A percentile compares a stretch with the other conserved stretches of the same genome.
Evolutionary conservation across 441 rosid species (phyloP).

Genomic region (Aleurites moluccanus): DNA sequence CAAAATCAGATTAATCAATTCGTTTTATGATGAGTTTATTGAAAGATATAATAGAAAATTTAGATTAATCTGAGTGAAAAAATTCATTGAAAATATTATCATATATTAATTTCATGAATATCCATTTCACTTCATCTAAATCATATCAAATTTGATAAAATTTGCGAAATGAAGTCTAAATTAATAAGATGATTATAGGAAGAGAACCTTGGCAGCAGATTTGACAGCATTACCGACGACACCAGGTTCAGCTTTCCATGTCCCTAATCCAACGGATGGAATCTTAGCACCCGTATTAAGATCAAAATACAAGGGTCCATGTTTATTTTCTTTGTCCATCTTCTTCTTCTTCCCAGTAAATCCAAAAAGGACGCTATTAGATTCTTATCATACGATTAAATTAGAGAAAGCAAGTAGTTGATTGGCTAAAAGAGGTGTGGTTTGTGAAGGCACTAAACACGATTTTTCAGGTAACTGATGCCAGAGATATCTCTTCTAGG

Average conservation of each 20-base stretch:
- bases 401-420: background rate
- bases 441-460: background rate
- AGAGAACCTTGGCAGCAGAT: conserved; percentile 41
- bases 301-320: conserved; percentile 33
- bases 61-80: too few relatives aligned
- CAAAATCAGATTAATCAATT: conserved; percentile 13
- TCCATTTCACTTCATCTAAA: too few relatives aligned
- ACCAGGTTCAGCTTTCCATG: conserved; percentile 52
- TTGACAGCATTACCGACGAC: conserved; percentile 43
- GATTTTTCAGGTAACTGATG: background rate
- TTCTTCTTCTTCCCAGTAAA: conserved; percentile 9
- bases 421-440: background rate
- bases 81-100: too few relatives aligned
- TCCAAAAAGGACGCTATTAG: too few relatives aligned
- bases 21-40: background rate
- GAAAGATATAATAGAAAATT: too few relatives aligned
- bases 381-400: too few relatives aligned
- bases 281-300: conserved; percentile 57
- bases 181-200: background rate
- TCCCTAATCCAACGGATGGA: conserved; percentile 54
- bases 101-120: too few relatives aligned
- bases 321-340: conserved; percentile 21
- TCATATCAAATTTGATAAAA: too few relatives aligned
- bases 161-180: too few relatives aligned
- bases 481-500: too few relatives aligned